phyloP scores from a whole-genome alignment of 2,329 filamentous ascomycete genomes.

The Aspergillus sp. region DNA sequence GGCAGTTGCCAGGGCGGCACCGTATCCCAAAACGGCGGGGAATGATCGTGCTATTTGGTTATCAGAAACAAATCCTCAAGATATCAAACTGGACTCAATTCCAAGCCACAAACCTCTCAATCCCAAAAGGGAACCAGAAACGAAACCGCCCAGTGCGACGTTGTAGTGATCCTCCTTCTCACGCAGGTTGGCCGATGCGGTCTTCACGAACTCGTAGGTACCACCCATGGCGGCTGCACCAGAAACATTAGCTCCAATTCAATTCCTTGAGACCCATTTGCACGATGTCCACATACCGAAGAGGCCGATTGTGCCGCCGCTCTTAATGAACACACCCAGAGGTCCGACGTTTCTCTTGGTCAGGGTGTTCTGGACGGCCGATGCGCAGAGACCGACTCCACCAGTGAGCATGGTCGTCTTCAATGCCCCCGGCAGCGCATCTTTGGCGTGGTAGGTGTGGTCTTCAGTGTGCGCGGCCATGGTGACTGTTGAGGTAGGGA shows the following conservation, averaged over 20 bases:
- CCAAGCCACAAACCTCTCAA: slow-evolving; percentile 56
- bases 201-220: slow-evolving; percentile 71
- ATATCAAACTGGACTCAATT: not conserved
- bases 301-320: slow-evolving; percentile 67
- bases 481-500: slow-evolving; percentile 24
- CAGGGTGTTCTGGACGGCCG: slow-evolving; percentile 82
- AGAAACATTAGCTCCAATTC: slow-evolving; percentile 6
- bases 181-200: slow-evolving; percentile 76
- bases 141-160: slow-evolving; percentile 69
- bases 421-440: slow-evolving; percentile 65
- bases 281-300: slow-evolving; percentile 50
- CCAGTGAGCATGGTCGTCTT: slow-evolving; percentile 63
- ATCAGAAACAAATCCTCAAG: slow-evolving; percentile 7
- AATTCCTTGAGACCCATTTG: slow-evolving; percentile 4
- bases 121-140: slow-evolving; percentile 68
- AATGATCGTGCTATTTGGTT: slow-evolving; percentile 54
- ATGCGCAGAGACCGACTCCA: slow-evolving; percentile 64
- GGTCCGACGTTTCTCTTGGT: slow-evolving; percentile 75
- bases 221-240: slow-evolving; percentile 64
- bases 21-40: slow-evolving; percentile 66
- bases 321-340: slow-evolving; percentile 73
- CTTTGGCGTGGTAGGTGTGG: slow-evolving; percentile 63
- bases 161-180: slow-evolving; percentile 78
- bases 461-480: slow-evolving; percentile 48
- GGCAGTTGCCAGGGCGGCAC: slow-evolving; percentile 52